Evolutionary conservation across 148 eudicot genomes (phyloP).

Genomic region (Nyssa sinensis): DNA sequence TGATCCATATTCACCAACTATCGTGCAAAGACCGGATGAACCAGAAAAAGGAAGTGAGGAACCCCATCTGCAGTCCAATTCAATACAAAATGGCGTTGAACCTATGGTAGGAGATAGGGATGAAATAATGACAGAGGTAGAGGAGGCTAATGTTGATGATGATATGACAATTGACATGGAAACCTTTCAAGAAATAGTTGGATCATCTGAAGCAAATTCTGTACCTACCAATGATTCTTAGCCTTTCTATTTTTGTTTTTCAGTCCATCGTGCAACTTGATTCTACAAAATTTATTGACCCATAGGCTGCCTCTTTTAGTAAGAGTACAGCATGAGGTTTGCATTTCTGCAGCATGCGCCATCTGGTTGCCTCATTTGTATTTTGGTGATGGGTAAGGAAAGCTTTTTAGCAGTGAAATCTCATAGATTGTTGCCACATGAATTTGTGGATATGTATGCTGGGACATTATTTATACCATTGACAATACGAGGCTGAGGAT

Average conservation of each 20-base stretch:
- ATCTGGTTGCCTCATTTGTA: too few species aligned
- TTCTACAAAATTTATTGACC: not conserved
- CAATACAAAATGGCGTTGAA: conserved; percentile 55
- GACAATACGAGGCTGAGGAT: too few species aligned
- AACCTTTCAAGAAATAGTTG: conserved; percentile 47
- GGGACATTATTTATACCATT: too few species aligned
- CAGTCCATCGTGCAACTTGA: not conserved
- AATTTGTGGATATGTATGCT: too few species aligned
- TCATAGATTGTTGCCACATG: not conserved
- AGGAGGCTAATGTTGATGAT: conserved; percentile 41
- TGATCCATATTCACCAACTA: conserved; percentile 48
- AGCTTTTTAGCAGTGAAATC: not conserved
- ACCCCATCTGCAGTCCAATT: conserved; percentile 23
- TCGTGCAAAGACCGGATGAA: conserved; percentile 36
- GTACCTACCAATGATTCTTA: conserved; percentile 30
- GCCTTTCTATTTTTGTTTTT: not conserved
- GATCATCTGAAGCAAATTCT: conserved; percentile 44
- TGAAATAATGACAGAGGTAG: conserved; percentile 68
- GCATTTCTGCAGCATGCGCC: too few species aligned
- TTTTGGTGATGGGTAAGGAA: not conserved
- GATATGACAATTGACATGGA: conserved; percentile 58
- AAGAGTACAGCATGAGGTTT: too few species aligned
- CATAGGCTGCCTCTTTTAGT: not conserved
- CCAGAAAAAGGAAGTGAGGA: conserved; percentile 31
- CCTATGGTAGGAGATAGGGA: conserved; percentile 38